phyloP scores from a whole-genome alignment of 2,329 filamentous ascomycete genomes.

The Talaromyces sp. region DNA sequence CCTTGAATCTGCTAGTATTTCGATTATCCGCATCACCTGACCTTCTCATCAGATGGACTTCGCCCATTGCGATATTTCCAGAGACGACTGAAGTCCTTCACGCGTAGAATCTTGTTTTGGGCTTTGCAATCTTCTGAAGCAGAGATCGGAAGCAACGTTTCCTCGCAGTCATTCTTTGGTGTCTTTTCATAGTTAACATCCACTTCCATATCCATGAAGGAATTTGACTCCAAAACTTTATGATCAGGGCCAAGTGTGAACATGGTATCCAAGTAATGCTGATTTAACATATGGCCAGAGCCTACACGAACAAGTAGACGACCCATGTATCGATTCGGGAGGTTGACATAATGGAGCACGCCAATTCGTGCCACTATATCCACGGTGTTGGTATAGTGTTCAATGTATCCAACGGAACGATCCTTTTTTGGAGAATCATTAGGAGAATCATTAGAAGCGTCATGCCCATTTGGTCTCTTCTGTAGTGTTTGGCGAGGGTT shows the following conservation, averaged over 20 bases:
- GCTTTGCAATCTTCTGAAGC: neutral
- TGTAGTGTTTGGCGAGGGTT: constrained; percentile 61
- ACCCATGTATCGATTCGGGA: constrained; percentile 53
- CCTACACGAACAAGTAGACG: constrained; percentile 50
- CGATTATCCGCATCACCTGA: too few relatives aligned
- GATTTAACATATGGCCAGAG: constrained; percentile 48
- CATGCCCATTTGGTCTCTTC: neutral
- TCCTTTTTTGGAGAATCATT: neutral
- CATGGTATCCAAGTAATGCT: constrained; percentile 50
- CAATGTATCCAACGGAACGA: constrained; percentile 65
- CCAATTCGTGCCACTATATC: constrained; percentile 78
- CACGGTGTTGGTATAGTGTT: constrained; percentile 75
- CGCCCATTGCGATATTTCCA: constrained; percentile 45
- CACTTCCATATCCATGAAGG: constrained; percentile 39
- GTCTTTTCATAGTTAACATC: constrained; percentile 12
- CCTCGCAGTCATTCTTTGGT: constrained; percentile 5
- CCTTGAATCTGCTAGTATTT: too few relatives aligned
- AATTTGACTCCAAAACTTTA: constrained; percentile 33
- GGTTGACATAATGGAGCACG: constrained; percentile 66
- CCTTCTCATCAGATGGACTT: constrained; percentile 3
- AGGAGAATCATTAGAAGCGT: neutral
- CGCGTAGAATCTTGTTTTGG: constrained; percentile 17
- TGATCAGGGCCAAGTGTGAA: constrained; percentile 39
- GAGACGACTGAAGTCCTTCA: constrained; percentile 42
- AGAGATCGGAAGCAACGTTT: constrained; percentile 14